A percentile compares a stretch with the other conserved stretches of the same genome.
Evolutionary conservation across 1,284 basidiomycete species (phyloP).

Genomic region (Pterulicium gracile): DNA sequence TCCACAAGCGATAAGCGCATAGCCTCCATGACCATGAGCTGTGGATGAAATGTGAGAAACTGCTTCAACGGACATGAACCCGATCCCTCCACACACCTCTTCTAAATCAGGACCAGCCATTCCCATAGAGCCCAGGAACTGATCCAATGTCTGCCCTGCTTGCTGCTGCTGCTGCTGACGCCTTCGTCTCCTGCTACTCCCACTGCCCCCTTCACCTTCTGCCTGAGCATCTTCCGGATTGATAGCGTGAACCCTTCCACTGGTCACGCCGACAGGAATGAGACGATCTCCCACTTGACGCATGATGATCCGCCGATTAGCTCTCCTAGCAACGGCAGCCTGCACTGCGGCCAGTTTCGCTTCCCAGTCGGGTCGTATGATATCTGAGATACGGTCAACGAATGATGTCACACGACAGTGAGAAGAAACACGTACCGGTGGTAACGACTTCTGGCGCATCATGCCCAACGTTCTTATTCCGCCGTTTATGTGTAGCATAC

Average conservation of each 20-base stretch:
- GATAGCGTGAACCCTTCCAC: conserved; percentile 61
- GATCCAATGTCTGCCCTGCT: conserved; percentile 46
- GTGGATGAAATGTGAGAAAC: conserved; percentile 11
- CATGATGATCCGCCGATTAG: conserved; percentile 96
- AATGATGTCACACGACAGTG: conserved; percentile 4
- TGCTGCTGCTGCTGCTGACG: conserved; percentile 41
- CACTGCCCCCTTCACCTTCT: conserved; percentile 25
- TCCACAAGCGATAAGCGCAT: conserved; percentile 93
- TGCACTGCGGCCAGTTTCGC: conserved; percentile 82
- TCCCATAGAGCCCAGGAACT: conserved; percentile 37
- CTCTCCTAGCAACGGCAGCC: conserved; percentile 79
- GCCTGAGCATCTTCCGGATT: conserved; percentile 41
- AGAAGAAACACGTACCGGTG: conserved; percentile 45
- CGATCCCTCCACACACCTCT: conserved; percentile 25
- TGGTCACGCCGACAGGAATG: conserved; percentile 92
- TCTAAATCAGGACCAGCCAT: conserved; percentile 48
- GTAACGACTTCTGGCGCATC: conserved; percentile 85
- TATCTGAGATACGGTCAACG: conserved; percentile 39
- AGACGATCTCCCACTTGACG: conserved; percentile 95
- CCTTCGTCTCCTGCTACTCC: conserved; percentile 41
- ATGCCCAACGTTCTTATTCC: conserved; percentile 68
- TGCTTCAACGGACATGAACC: conserved; percentile 2
- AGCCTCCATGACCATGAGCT: conserved; percentile 99
- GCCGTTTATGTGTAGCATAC: conserved; percentile 49
- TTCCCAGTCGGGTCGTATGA: conserved; percentile 94